phyloP scores from a whole-genome alignment of 805 yeast species.

The Yarrowia sp. region DNA sequence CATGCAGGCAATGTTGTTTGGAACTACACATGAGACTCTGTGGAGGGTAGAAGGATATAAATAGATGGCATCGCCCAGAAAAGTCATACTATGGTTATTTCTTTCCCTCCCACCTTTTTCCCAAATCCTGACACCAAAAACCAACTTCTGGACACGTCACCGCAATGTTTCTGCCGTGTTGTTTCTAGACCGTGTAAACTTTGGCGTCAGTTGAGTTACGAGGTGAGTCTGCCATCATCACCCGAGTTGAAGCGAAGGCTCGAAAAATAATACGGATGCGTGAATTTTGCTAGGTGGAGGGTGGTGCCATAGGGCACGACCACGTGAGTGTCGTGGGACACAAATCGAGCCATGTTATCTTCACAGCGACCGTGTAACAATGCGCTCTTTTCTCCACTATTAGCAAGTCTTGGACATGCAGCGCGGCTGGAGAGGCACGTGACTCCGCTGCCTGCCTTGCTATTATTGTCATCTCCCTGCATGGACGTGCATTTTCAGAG shows the following conservation, averaged over 20 bases:
- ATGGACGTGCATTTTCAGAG: conserved; percentile 17
- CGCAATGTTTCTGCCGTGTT: not conserved
- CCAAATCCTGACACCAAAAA: no score
- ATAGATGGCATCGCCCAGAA: no score
- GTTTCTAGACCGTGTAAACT: conserved; percentile 10
- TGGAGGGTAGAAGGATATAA: no score
- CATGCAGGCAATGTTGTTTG: not conserved
- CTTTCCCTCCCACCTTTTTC: not conserved
- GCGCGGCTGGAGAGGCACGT: conserved; percentile 21
- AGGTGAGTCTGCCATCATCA: not conserved
- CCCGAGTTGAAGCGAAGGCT: not conserved
- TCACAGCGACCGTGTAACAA: no score
- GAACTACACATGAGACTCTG: not conserved
- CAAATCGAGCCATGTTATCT: not conserved
- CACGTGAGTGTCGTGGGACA: no score
- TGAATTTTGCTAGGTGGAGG: not conserved
- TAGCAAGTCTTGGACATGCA: not conserved
- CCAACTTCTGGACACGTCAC: conserved; percentile 21
- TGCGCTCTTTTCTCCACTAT: not conserved
- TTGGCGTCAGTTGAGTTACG: conserved; percentile 17
- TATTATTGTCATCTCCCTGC: conserved; percentile 23
- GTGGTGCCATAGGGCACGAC: not conserved
- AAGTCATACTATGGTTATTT: no score
- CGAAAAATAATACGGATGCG: not conserved
- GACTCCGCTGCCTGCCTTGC: conserved; percentile 22